Conservation (phyloP, 805 yeast species). For the Starmerella floris region DNA sequence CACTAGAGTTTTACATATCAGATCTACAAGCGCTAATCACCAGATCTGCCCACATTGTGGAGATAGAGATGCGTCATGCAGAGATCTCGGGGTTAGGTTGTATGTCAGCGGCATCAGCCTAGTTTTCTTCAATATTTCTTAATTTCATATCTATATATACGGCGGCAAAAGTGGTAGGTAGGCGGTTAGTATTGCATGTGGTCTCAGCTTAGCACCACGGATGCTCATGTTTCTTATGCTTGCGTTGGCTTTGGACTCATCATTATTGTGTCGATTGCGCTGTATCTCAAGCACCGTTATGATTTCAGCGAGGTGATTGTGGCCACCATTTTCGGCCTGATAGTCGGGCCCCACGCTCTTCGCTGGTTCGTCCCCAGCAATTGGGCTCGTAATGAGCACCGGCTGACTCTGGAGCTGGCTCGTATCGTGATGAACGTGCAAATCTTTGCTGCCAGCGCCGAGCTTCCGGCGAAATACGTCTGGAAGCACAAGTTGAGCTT, state of each 20-base stretch:
- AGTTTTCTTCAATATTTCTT: no score
- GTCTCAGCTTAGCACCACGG: slow-evolving; percentile 12
- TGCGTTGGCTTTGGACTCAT: slow-evolving; percentile 73
- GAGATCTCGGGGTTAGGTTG: no score
- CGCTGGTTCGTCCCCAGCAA: slow-evolving; percentile 67
- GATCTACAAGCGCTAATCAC: no score
- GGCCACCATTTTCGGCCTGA: slow-evolving; percentile 71
- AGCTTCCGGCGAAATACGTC: slow-evolving; percentile 55
- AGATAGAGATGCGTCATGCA: no score
- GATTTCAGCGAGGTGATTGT: slow-evolving; percentile 87
- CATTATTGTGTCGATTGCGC: slow-evolving; percentile 65
- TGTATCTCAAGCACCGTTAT: slow-evolving; percentile 66
- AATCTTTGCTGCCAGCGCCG: slow-evolving; percentile 53
- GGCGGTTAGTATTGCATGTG: slow-evolving; percentile 7
- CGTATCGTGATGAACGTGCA: slow-evolving; percentile 57
- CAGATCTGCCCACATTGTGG: no score
- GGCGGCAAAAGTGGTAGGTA: no score
- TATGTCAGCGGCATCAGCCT: no score
- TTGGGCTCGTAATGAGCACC: slow-evolving; percentile 61
- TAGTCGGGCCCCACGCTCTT: slow-evolving; percentile 76
- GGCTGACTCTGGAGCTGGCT: slow-evolving; percentile 23
- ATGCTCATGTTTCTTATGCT: slow-evolving; percentile 73
- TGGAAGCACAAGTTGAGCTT: slow-evolving; percentile 46
- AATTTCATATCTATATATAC: no score
- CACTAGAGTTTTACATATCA: no score